Conservation (phyloP, 768 basidiomycete species). For the Mycena epipterygia region DNA sequence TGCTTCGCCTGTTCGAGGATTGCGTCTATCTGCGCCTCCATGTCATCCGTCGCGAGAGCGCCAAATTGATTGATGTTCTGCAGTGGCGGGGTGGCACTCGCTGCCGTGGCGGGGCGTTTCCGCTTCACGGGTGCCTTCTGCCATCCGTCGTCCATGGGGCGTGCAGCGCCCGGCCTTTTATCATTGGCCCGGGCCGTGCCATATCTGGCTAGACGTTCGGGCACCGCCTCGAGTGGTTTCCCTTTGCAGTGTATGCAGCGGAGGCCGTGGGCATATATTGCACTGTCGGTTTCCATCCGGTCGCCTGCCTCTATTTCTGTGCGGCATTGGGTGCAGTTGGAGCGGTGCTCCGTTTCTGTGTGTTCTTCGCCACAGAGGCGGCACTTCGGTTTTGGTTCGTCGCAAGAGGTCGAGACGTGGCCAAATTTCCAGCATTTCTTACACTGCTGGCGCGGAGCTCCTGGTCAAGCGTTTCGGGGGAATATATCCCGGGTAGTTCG, state of each 20-base stretch:
- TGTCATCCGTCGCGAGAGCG: too few relatives aligned
- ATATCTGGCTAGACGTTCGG: constrained; percentile 8
- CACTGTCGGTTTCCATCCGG: constrained; percentile 5
- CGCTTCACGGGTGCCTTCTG: not conserved
- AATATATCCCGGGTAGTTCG: not conserved
- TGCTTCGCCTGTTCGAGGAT: too few relatives aligned
- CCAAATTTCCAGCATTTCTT: constrained; percentile 15
- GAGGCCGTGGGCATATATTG: not conserved
- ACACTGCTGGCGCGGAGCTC: constrained; percentile 10
- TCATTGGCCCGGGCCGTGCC: constrained; percentile 6
- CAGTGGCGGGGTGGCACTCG: not conserved
- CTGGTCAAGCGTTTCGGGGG: not conserved
- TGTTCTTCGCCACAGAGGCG: constrained; percentile 19
- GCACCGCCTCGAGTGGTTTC: not conserved
- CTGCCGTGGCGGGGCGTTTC: not conserved
- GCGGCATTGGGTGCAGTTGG: not conserved
- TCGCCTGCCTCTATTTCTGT: not conserved
- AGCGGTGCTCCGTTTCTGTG: constrained; percentile 12
- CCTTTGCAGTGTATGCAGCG: constrained; percentile 10
- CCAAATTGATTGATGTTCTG: not conserved
- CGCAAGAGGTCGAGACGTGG: constrained; percentile 3
- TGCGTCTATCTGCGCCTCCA: too few relatives aligned
- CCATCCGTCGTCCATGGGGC: constrained; percentile 8
- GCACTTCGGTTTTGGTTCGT: not conserved
- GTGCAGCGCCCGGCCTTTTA: not conserved